Percentiles rank a stretch among this genome's conserved stretches.
Conservation (phyloP, 2,329 filamentous ascomycete species). For the Pestalotiopsis sp. region DNA sequence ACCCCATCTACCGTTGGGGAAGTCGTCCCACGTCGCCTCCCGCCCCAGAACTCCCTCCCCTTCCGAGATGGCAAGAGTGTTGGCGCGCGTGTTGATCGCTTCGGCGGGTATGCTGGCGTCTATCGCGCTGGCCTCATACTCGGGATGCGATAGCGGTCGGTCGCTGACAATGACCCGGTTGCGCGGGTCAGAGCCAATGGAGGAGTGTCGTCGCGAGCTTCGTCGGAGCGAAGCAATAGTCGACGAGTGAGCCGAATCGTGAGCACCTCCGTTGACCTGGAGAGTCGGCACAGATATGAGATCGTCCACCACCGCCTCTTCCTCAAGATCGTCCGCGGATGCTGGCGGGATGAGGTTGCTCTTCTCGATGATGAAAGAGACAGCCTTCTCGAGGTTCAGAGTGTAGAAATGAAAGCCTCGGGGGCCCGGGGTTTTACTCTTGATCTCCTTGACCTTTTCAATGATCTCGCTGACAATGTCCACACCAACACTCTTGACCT, state of each 20-base stretch:
- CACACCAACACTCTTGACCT: slow-evolving; percentile 78
- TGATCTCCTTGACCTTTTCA: slow-evolving; percentile 71
- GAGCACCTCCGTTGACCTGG: slow-evolving; percentile 51
- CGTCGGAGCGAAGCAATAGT: slow-evolving; percentile 36
- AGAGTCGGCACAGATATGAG: slow-evolving; percentile 47
- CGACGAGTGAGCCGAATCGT: slow-evolving; percentile 21
- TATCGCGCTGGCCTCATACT: slow-evolving; percentile 73
- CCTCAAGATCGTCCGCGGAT: slow-evolving; percentile 50
- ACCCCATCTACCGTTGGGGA: slow-evolving; percentile 94
- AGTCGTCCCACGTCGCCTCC: slow-evolving; percentile 98
- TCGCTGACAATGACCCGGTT: slow-evolving; percentile 85
- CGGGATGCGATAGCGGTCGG: slow-evolving; percentile 58
- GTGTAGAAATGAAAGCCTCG: slow-evolving; percentile 97
- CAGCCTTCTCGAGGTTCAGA: slow-evolving; percentile 92
- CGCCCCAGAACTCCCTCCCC: slow-evolving; percentile 86
- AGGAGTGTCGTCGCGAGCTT: slow-evolving; percentile 68
- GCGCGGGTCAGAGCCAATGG: slow-evolving; percentile 80
- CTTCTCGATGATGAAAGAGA: slow-evolving; percentile 88
- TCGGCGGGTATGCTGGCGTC: slow-evolving; percentile 78
- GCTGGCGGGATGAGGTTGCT: slow-evolving; percentile 75
- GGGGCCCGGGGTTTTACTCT: slow-evolving; percentile 58
- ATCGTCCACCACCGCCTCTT: slow-evolving; percentile 53
- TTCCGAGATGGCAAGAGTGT: slow-evolving; percentile 91
- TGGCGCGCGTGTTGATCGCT: slow-evolving; percentile 76
- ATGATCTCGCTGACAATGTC: slow-evolving; percentile 86